Evolutionary conservation across 2,329 filamentous ascomycete genomes (phyloP).

Genomic region (Tolypocladium tundrense): DNA sequence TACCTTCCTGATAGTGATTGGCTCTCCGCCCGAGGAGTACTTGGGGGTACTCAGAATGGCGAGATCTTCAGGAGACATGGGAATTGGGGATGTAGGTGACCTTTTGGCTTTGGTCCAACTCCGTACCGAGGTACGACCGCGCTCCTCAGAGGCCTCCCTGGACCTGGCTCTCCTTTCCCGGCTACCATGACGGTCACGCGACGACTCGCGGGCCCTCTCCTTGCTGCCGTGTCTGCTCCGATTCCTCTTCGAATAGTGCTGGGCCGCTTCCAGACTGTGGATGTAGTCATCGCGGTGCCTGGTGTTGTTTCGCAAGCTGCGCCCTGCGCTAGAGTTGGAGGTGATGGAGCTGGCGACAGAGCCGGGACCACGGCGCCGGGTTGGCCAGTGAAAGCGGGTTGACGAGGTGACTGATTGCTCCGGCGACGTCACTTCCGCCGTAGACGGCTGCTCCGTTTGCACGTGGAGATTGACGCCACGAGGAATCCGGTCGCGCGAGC

Average conservation of each 20-base stretch:
- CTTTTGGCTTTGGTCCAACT: constrained; percentile 67
- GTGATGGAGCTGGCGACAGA: constrained; percentile 49
- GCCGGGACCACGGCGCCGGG: constrained; percentile 40
- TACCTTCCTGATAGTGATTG: constrained; percentile 34
- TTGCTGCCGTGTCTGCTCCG: constrained; percentile 45
- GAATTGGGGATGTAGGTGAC: constrained; percentile 83
- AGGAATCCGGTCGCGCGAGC: constrained; percentile 70
- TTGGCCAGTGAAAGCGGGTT: constrained; percentile 44
- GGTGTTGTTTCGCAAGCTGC: constrained; percentile 38
- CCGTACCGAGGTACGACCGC: constrained; percentile 55
- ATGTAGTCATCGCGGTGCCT: constrained; percentile 76
- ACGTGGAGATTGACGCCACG: constrained; percentile 57
- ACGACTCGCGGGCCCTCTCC: constrained; percentile 32
- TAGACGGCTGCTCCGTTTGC: constrained; percentile 41
- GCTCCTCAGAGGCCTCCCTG: constrained; percentile 57
- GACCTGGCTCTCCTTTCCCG: constrained; percentile 40
- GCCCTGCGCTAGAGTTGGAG: constrained; percentile 41
- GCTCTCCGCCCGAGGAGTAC: constrained; percentile 24
- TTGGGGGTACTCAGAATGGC: constrained; percentile 47
- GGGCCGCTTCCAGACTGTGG: constrained; percentile 71
- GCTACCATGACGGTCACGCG: constrained; percentile 34
- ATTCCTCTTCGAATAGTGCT: constrained; percentile 46
- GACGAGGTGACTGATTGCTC: constrained; percentile 45
- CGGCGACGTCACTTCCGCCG: constrained; percentile 44
- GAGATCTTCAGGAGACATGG: constrained; percentile 87